Percentiles rank a stretch among this genome's conserved stretches.
phyloP scores from a whole-genome alignment of 2,329 filamentous ascomycete species.

The Fusarium torreyae region DNA sequence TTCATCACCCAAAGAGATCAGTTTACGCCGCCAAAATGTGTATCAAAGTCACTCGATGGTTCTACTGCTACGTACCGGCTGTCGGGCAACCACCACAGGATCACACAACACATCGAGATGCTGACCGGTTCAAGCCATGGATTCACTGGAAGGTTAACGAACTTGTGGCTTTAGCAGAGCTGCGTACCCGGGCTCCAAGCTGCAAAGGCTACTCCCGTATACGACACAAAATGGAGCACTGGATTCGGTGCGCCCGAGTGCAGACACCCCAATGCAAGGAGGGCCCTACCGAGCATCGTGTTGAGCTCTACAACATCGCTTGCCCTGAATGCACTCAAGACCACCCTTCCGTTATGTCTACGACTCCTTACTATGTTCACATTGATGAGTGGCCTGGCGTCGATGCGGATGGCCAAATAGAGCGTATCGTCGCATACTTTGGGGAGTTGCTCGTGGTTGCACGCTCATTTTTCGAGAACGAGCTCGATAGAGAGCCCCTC shows the following conservation, averaged over 20 bases:
- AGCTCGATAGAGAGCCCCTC: not conserved
- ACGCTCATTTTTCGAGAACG: slow-evolving; percentile 5
- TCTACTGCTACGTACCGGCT: slow-evolving; percentile 19
- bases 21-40: slow-evolving; percentile 30
- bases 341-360: slow-evolving; percentile 19
- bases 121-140: not conserved
- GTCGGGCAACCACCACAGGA: not conserved
- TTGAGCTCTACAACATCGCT: slow-evolving; percentile 26
- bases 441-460: not conserved
- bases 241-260: slow-evolving; percentile 36
- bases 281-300: slow-evolving; percentile 16
- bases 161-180: not conserved
- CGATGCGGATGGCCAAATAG: not conserved
- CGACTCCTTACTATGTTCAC: slow-evolving; percentile 1
- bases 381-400: not conserved
- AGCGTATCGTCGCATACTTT: not conserved
- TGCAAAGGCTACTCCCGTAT: slow-evolving; percentile 18
- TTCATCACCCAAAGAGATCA: not conserved
- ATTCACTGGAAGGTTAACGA: slow-evolving; percentile 6
- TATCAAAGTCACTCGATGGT: slow-evolving; percentile 36
- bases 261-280: not conserved
- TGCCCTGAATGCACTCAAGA: slow-evolving; percentile 35
- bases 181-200: not conserved
- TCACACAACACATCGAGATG: not conserved
- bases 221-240: slow-evolving; percentile 22